Evolutionary conservation across 2,329 filamentous ascomycete genomes (phyloP).

Genomic region (Rutstroemia sp.): DNA sequence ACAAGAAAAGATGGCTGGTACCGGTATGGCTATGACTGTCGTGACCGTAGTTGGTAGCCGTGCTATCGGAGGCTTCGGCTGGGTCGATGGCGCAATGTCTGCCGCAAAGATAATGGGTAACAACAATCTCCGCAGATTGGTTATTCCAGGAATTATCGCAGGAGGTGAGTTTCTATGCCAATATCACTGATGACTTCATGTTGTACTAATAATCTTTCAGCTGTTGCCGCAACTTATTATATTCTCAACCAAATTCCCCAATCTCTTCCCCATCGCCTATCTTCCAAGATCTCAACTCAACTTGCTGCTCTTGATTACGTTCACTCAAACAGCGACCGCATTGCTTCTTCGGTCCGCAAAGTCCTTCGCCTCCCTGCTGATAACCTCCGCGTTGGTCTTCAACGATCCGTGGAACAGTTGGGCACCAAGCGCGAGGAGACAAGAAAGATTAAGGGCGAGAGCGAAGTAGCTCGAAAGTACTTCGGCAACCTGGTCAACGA

Average conservation of each 20-base stretch:
- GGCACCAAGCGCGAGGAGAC: conserved; percentile 74
- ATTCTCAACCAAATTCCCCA: conserved; percentile 80
- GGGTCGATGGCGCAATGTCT: conserved; percentile 81
- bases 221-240: conserved; percentile 68
- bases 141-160: conserved; percentile 72
- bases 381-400: conserved; percentile 74
- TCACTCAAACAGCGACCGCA: conserved; percentile 77
- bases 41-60: conserved; percentile 78
- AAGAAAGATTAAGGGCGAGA: conserved; percentile 71
- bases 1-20: conserved; percentile 91
- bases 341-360: conserved; percentile 78
- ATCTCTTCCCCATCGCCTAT: conserved; percentile 79
- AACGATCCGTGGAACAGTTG: conserved; percentile 79
- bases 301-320: conserved; percentile 84
- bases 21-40: conserved; percentile 88
- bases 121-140: conserved; percentile 70
- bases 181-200: conserved; percentile 3
- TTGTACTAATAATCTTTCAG: conserved; percentile 40
- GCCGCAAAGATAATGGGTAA: conserved; percentile 74
- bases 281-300: conserved; percentile 74
- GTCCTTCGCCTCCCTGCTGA: conserved; percentile 83
- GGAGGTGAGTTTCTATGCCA: conserved; percentile 54
- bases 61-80: conserved; percentile 74
- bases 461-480: conserved; percentile 81
- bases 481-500: conserved; percentile 77